phyloP scores from a whole-genome alignment of 2,329 filamentous ascomycete genomes.

The Penicillium paneum region DNA sequence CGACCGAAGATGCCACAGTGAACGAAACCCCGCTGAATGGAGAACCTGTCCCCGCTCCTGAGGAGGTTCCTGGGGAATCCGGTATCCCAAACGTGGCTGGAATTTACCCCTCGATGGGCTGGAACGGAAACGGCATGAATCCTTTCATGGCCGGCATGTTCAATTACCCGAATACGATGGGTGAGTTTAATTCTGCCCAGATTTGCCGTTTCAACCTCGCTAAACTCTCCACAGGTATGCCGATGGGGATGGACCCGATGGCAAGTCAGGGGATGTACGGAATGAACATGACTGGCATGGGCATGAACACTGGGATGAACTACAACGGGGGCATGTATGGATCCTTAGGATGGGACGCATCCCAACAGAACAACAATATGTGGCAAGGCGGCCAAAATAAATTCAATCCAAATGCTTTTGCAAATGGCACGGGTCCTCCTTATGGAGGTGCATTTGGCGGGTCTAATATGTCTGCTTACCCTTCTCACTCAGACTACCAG shows the following conservation, averaged over 20 bases:
- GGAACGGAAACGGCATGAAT: constrained; percentile 63
- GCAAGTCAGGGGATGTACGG: constrained; percentile 50
- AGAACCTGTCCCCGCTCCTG: not conserved
- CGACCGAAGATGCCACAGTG: constrained; percentile 11
- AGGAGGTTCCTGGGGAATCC: constrained; percentile 1
- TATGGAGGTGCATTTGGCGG: constrained; percentile 70
- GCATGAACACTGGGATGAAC: constrained; percentile 72
- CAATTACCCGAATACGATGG: constrained; percentile 81
- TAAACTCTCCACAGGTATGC: constrained; percentile 59
- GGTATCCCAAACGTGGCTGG: constrained; percentile 45
- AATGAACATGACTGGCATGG: constrained; percentile 86
- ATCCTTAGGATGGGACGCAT: constrained; percentile 67
- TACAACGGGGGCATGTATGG: constrained; percentile 64
- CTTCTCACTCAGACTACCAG: constrained; percentile 62
- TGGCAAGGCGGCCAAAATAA: constrained; percentile 86
- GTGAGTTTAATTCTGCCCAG: constrained; percentile 54
- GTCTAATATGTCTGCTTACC: constrained; percentile 65
- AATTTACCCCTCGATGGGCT: constrained; percentile 59
- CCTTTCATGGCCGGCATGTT: constrained; percentile 53
- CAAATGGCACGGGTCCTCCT: constrained; percentile 75
- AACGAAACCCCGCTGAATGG: not conserved
- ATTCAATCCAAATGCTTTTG: constrained; percentile 77
- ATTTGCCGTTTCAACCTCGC: constrained; percentile 20
- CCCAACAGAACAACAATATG: constrained; percentile 58
- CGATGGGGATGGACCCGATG: constrained; percentile 74